A percentile compares a stretch with the other conserved stretches of the same genome.
These are phyloP conservation scores for Tanacetum coccineum DNA, from an alignment of 129 eudicot species.

Conservation along the genomic window DNA sequence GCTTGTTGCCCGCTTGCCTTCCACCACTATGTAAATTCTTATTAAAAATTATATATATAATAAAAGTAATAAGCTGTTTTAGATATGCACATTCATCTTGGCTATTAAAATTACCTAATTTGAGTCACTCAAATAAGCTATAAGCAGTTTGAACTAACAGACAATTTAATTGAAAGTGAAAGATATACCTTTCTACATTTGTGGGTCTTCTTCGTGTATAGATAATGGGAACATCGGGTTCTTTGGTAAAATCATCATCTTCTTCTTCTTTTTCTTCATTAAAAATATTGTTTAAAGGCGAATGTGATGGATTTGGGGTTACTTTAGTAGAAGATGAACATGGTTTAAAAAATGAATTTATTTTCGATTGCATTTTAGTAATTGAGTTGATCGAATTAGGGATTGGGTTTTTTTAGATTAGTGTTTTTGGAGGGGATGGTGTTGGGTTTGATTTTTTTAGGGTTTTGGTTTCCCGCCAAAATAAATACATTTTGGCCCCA, in stretches of 20 bases:
- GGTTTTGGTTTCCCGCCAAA: too few species aligned
- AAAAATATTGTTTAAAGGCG: neutral
- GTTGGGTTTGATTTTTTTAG: too few species aligned
- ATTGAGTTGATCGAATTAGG: neutral
- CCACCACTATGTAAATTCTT: too few species aligned
- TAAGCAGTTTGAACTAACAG: too few species aligned
- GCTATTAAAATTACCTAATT: too few species aligned
- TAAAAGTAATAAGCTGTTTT: too few species aligned
- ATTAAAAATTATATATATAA: too few species aligned
- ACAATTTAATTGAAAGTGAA: too few species aligned
- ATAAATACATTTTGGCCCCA: too few species aligned
- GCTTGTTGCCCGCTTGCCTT: too few species aligned
- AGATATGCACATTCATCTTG: too few species aligned
- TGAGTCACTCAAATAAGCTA: neutral
- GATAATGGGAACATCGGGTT: constrained; percentile 35
- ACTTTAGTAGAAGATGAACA: constrained; percentile 21
- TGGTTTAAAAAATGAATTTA: constrained; percentile 42
- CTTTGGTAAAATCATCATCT: constrained; percentile 17
- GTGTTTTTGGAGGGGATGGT: too few species aligned
- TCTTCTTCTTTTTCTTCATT: constrained; percentile 1
- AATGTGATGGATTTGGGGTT: constrained; percentile 5
- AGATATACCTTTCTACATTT: constrained; percentile 5
- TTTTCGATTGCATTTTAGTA: constrained; percentile 43
- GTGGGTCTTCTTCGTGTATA: constrained; percentile 43
- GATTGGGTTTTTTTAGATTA: neutral